Evolutionary conservation across 345 rosid species (phyloP).

Genomic region (Cardamine resedifolia): DNA sequence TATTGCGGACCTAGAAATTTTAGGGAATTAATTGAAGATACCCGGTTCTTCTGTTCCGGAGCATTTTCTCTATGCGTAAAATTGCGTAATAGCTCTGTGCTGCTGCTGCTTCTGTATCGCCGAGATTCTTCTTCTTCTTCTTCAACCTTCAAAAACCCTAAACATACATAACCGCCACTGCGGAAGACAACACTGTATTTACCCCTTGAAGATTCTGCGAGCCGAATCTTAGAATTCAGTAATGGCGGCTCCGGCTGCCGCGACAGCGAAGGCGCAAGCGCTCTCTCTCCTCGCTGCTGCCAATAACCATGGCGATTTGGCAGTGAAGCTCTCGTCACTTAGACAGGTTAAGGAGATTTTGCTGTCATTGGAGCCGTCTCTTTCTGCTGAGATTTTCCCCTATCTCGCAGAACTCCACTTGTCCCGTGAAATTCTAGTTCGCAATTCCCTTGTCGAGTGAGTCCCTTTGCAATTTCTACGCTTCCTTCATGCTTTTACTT

Average conservation of each 20-base stretch:
- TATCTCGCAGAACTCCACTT: constrained; percentile 73
- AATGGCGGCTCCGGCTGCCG: constrained; percentile 44
- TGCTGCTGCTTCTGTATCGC: constrained; percentile 1
- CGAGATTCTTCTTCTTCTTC: constrained; percentile 20
- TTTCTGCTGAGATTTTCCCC: constrained; percentile 75
- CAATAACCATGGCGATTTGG: constrained; percentile 75
- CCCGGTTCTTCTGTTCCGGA: neutral
- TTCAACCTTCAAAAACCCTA: constrained; percentile 35
- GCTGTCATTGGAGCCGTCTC: constrained; percentile 60
- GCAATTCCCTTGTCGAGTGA: constrained; percentile 73
- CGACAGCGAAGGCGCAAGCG: constrained; percentile 61
- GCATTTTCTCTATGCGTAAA: neutral
- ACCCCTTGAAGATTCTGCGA: neutral
- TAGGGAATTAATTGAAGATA: constrained; percentile 4
- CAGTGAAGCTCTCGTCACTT: constrained; percentile 85
- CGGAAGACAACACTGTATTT: neutral
- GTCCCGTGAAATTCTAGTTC: constrained; percentile 73
- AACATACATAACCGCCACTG: constrained; percentile 9
- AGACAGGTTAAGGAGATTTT: constrained; percentile 76
- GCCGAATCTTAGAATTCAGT: constrained; percentile 25
- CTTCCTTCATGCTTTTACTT: neutral
- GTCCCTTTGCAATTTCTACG: constrained; percentile 37
- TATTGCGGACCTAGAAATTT: neutral
- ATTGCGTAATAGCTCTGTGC: constrained; percentile 16
- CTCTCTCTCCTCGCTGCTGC: constrained; percentile 81